Conservation (phyloP, 257 asterid species). For the Sherardia arvensis region DNA sequence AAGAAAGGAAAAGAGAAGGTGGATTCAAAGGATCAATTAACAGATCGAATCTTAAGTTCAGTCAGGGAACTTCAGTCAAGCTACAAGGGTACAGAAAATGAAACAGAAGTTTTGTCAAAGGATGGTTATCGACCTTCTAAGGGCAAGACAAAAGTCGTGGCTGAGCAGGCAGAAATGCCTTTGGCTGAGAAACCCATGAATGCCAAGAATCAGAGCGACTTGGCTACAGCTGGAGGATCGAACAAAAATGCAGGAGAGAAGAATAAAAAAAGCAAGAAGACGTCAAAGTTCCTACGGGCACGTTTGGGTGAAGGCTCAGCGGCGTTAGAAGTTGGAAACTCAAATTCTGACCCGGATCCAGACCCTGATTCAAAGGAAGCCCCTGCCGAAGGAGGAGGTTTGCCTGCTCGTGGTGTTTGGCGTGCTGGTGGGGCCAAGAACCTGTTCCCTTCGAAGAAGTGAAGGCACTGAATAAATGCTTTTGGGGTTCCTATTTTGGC, state of each 20-base stretch:
- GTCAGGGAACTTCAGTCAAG: slow-evolving; percentile 58
- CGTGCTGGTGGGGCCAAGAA: slow-evolving; percentile 75
- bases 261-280: slow-evolving; percentile 67
- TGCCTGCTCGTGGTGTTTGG: slow-evolving; percentile 67
- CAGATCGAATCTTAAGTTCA: slow-evolving; percentile 43
- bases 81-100: slow-evolving; percentile 44
- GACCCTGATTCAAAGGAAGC: slow-evolving; percentile 27
- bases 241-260: slow-evolving; percentile 31
- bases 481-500: not conserved
- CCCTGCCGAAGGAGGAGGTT: slow-evolving; percentile 14
- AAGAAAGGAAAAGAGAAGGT: slow-evolving; percentile 59
- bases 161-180: slow-evolving; percentile 18
- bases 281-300: slow-evolving; percentile 67
- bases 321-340: slow-evolving; percentile 39
- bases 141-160: slow-evolving; percentile 43
- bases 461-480: not conserved
- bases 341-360: slow-evolving; percentile 45
- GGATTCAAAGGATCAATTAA: slow-evolving; percentile 25
- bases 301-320: slow-evolving; percentile 79
- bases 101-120: slow-evolving; percentile 62
- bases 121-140: slow-evolving; percentile 69
- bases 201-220: slow-evolving; percentile 25
- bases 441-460: slow-evolving; percentile 29
- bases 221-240: slow-evolving; percentile 25
- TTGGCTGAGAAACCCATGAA: slow-evolving; percentile 26